Conservation (phyloP, 1,139 yeast genomes). For the Arxiozyma bovina region DNA sequence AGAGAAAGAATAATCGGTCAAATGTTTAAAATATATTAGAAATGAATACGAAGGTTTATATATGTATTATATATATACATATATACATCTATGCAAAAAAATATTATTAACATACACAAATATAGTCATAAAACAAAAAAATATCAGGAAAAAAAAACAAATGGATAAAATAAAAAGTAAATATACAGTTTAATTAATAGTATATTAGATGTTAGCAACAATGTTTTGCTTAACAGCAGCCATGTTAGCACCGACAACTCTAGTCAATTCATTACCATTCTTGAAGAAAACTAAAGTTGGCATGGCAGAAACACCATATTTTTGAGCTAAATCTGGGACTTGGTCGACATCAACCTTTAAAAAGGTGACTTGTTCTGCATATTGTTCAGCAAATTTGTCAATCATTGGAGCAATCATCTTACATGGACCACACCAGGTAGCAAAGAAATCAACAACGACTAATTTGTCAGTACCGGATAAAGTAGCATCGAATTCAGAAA, state of each 20-base stretch:
- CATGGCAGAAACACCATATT: constrained; percentile 74
- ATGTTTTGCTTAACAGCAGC: constrained; percentile 67
- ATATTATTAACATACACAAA: not conserved
- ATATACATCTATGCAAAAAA: not conserved
- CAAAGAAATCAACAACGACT: constrained; percentile 86
- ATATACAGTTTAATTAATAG: not conserved
- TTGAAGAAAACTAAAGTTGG: constrained; percentile 80
- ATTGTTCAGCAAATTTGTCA: constrained; percentile 59
- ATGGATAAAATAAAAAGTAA: not conserved
- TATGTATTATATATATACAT: not conserved
- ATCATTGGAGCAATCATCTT: constrained; percentile 88
- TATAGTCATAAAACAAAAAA: not conserved
- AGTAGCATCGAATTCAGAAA: constrained; percentile 55
- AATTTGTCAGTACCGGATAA: constrained; percentile 44
- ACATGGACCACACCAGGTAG: constrained; percentile 98
- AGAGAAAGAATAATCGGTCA: too few relatives aligned
- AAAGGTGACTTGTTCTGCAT: constrained; percentile 50
- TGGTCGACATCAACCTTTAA: constrained; percentile 82
- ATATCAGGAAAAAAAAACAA: too few relatives aligned
- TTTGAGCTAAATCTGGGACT: constrained; percentile 62
- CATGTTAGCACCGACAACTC: constrained; percentile 83
- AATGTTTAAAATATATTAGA: too few relatives aligned
- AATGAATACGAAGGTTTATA: too few relatives aligned
- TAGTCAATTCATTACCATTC: constrained; percentile 61
- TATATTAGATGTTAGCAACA: constrained; percentile 41